These are phyloP conservation scores for Amesomyces nigricolor DNA, from an alignment of 2,329 filamentous ascomycete species.

Conservation along the genomic window DNA sequence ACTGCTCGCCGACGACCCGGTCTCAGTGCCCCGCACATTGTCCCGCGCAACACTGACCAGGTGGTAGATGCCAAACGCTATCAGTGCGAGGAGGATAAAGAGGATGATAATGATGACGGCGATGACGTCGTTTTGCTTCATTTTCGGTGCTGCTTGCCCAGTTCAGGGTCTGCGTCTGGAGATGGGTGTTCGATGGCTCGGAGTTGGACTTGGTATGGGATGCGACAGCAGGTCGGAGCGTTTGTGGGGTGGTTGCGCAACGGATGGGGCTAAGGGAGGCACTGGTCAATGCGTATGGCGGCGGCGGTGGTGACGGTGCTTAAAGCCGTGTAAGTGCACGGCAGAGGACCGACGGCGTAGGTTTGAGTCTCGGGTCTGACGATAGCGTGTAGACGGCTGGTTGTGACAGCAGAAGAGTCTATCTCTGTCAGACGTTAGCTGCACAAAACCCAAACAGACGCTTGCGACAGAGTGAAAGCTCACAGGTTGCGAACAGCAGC, in stretches of 20 bases:
- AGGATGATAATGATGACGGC: constrained; percentile 63
- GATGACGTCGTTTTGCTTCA: constrained; percentile 62
- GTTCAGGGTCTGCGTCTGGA: not conserved
- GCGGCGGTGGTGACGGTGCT: not conserved
- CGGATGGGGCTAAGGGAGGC: no score
- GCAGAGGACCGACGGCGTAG: not conserved
- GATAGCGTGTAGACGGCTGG: not conserved
- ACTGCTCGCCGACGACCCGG: constrained; percentile 27
- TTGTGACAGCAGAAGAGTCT: not conserved
- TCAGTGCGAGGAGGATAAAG: constrained; percentile 55
- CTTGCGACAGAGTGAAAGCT: not conserved
- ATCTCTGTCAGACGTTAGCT: constrained; percentile 11
- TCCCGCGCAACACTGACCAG: constrained; percentile 49
- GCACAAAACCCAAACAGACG: not conserved
- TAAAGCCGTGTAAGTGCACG: not conserved
- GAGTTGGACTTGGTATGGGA: no score
- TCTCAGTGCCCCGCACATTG: constrained; percentile 36
- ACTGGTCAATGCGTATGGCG: not conserved
- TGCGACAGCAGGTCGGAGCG: no score
- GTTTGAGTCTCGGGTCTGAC: not conserved
- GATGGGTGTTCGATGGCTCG: no score
- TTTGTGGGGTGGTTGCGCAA: no score
- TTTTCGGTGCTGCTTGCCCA: constrained; percentile 35
- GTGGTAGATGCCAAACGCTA: constrained; percentile 59
- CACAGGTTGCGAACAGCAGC: not conserved